These are phyloP conservation scores for Gossypium ekmanianum DNA, from an alignment of 345 rosid genomes.

Conservation along the genomic window DNA sequence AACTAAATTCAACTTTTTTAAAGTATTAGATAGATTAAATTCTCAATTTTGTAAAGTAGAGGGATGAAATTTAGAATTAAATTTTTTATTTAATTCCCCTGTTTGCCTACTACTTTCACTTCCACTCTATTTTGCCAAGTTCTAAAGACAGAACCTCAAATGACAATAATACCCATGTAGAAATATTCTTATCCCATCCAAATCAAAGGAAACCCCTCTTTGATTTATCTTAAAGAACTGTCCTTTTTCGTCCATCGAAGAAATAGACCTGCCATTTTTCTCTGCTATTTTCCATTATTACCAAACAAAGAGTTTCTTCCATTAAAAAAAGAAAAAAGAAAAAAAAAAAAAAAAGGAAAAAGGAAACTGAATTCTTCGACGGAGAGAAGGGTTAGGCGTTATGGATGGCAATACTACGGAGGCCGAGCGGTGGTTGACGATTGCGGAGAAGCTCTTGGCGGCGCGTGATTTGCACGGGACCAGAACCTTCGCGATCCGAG, in stretches of 20 bases:
- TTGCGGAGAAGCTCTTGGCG: constrained; percentile 76
- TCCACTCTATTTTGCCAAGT: not conserved
- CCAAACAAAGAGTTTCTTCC: not conserved
- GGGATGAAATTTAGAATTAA: too few relatives aligned
- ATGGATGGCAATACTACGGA: constrained; percentile 50
- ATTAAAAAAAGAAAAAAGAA: not conserved
- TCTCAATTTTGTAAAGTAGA: too few relatives aligned
- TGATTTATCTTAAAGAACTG: not conserved
- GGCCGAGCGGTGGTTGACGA: constrained; percentile 80
- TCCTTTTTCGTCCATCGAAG: not conserved
- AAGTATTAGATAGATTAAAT: too few relatives aligned
- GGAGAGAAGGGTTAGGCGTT: constrained; percentile 18
- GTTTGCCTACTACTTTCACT: not conserved
- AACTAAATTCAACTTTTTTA: too few relatives aligned
- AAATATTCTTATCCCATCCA: not conserved
- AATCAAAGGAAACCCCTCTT: not conserved
- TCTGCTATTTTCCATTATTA: not conserved
- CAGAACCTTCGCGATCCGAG: constrained; percentile 74
- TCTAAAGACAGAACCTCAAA: not conserved
- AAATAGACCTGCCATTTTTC: not conserved
- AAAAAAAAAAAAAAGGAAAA: not conserved
- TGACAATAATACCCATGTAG: not conserved
- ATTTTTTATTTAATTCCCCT: too few relatives aligned
- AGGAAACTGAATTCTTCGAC: not conserved
- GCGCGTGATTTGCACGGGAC: constrained; percentile 80